phyloP scores from a whole-genome alignment of 106 monocot genomes.

The Hemerocallis citrina region DNA sequence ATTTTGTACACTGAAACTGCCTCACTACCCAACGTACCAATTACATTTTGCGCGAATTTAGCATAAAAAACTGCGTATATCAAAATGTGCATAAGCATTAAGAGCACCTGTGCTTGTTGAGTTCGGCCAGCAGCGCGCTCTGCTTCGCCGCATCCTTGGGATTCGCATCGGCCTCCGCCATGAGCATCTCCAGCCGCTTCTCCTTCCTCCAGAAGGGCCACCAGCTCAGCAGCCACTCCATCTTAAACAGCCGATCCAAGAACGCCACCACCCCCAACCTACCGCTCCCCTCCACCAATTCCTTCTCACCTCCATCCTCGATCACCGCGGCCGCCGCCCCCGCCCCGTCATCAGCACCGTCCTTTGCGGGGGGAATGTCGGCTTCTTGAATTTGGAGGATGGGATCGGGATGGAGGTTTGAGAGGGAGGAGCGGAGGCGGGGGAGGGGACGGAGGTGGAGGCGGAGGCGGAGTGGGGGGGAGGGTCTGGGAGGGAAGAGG shows the following conservation, averaged over 20 bases:
- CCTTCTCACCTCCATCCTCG: constrained; percentile 3
- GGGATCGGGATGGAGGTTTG: constrained; percentile 3
- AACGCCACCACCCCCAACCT: constrained; percentile 26
- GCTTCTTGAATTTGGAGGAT: constrained; percentile 12
- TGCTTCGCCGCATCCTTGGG: constrained; percentile 72
- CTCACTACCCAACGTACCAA: too few species aligned
- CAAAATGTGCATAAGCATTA: too few species aligned
- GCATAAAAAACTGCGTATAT: too few species aligned
- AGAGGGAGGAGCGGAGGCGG: constrained; percentile 7
- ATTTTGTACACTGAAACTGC: too few species aligned
- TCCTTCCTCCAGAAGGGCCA: constrained; percentile 83
- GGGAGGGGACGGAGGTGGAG: not conserved
- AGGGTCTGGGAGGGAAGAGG: not conserved
- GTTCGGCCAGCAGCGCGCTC: constrained; percentile 70
- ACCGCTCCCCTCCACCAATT: not conserved
- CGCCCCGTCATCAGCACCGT: constrained; percentile 1
- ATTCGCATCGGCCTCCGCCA: constrained; percentile 81
- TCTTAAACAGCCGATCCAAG: constrained; percentile 28
- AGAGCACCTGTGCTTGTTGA: constrained; percentile 95
- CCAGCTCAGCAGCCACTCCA: constrained; percentile 53
- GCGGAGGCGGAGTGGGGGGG: not conserved
- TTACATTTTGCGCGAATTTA: too few species aligned
- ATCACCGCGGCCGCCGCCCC: not conserved
- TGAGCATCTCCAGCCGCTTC: constrained; percentile 56
- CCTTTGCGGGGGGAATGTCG: not conserved